A percentile compares a stretch with the other conserved stretches of the same genome.
These are phyloP conservation scores for sunflower (Helianthus annuus) DNA, from an alignment of 129 eudicot genomes.

Conservation along the genomic window DNA sequence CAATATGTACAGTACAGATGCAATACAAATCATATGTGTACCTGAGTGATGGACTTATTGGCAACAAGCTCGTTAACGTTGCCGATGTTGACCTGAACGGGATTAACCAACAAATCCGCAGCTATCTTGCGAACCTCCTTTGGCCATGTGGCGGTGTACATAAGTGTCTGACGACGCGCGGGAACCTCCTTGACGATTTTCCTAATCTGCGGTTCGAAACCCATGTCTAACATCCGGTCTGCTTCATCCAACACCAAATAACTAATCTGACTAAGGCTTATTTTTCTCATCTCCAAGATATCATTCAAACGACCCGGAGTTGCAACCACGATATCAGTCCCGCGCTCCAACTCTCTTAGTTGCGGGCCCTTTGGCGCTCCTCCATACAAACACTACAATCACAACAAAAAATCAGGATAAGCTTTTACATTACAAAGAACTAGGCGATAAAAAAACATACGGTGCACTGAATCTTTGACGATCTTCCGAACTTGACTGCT, in stretches of 20 bases:
- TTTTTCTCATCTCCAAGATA: slow-evolving; percentile 79
- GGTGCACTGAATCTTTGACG: slow-evolving; percentile 85
- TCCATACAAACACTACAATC: slow-evolving; percentile 84
- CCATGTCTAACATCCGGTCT: slow-evolving; percentile 99
- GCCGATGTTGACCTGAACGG: slow-evolving; percentile 95
- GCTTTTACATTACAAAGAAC: neutral
- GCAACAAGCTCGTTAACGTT: slow-evolving; percentile 94
- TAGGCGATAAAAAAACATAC: slow-evolving; percentile 28
- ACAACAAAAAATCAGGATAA: neutral
- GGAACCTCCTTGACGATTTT: slow-evolving; percentile 90
- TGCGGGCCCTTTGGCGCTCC: slow-evolving; percentile 99
- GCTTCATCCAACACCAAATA: slow-evolving; percentile 96
- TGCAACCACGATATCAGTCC: slow-evolving; percentile 90
- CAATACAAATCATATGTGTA: neutral
- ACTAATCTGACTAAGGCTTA: slow-evolving; percentile 79
- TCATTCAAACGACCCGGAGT: slow-evolving; percentile 99
- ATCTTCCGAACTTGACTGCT: slow-evolving; percentile 84
- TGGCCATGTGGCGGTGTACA: slow-evolving; percentile 99
- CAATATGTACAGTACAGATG: too few species aligned
- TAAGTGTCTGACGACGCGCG: slow-evolving; percentile 84
- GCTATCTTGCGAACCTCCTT: slow-evolving; percentile 97
- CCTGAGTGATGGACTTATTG: slow-evolving; percentile 97
- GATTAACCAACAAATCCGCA: slow-evolving; percentile 75
- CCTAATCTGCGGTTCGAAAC: slow-evolving; percentile 95
- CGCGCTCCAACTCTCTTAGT: slow-evolving; percentile 70